Base-by-base conservation (phyloP, 169 alveolate species). In the Theileria annulata region DNA sequence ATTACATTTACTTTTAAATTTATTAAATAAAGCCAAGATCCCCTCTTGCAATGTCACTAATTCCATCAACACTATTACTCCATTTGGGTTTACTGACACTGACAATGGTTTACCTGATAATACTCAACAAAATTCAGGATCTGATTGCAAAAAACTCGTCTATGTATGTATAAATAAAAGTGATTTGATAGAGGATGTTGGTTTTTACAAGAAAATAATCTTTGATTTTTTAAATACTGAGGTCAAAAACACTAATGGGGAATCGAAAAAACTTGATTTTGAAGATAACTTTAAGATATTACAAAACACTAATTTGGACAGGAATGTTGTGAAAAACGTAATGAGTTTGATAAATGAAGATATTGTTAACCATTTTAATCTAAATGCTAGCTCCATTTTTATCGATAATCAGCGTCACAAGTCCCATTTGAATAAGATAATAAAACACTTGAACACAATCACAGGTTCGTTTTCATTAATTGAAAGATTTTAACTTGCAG, bases 331-430 rank as follows among this genome's bases (percentile, higher is more conserved):
- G 15, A 77, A 74, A 9, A 37, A 62, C 0, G 23, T 82, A 42
- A 27, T 82, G 59, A 47, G 30, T 6, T 23, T 25, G 15, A 75
- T 82, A 31, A 42, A 72, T 58, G 31, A 35, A 35, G 62, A 35
- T 30, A 51, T 68, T 6, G 48, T 62, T 49, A 19, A 80, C 2
- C 2, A 51, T 17, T 54, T 64, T 35, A 27, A 17, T n/a, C 19
- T 62, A 10, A 23, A 63, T 5, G 10, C 30, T 28, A 21, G 75
- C 13, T 23, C 54, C n/a, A 37, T 47, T 17, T 56, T 82, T 54
- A 75, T 82, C 3, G 77, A 78, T 17, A 80, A 82, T 2, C 81
- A 78, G 31, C 15, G 89, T 21, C 89, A 82, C 71, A 69, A 59
- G 47, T 66, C 85, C 8, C 89, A 82, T 37, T 73, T 82, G n/a